Evolutionary conservation across 495 filamentous ascomycete genomes (phyloP).

Genomic region (Bacidia rubella): DNA sequence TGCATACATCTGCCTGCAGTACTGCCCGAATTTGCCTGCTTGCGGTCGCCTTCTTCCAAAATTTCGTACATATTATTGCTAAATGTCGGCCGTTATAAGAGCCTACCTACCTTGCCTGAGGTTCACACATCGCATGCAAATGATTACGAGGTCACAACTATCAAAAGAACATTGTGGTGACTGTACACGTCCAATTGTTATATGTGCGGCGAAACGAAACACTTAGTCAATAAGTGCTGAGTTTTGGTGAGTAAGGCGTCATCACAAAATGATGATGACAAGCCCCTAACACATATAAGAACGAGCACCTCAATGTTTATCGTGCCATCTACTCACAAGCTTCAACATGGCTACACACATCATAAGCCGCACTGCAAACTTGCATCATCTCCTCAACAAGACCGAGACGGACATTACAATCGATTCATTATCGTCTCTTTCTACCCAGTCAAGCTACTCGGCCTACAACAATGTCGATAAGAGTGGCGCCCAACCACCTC

Average conservation of each 20-base stretch:
- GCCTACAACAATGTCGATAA: background rate
- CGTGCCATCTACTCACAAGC: background rate
- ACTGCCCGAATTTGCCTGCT: background rate
- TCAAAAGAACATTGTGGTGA: constrained; percentile 61
- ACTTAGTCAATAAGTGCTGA: background rate
- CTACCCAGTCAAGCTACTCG: background rate
- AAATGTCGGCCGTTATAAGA: constrained; percentile 69
- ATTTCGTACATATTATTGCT: constrained; percentile 19
- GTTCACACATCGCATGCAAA: constrained; percentile 56
- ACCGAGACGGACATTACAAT: constrained; percentile 13
- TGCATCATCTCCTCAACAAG: constrained; percentile 1
- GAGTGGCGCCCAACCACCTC: background rate
- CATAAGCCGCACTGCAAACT: too few relatives aligned
- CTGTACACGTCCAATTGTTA: constrained; percentile 21
- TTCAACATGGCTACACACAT: background rate
- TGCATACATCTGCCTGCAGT: background rate
- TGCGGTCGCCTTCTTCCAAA: background rate
- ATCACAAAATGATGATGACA: background rate
- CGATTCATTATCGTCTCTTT: constrained; percentile 12
- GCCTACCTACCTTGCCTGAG: constrained; percentile 54
- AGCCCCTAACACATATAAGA: background rate
- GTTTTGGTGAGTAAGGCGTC: background rate
- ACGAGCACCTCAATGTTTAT: background rate
- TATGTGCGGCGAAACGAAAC: too few relatives aligned
- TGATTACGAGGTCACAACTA: constrained; percentile 58